Base-by-base conservation (phyloP, 2,329 filamentous ascomycete genomes). In the Fusarium heterosporum region DNA sequence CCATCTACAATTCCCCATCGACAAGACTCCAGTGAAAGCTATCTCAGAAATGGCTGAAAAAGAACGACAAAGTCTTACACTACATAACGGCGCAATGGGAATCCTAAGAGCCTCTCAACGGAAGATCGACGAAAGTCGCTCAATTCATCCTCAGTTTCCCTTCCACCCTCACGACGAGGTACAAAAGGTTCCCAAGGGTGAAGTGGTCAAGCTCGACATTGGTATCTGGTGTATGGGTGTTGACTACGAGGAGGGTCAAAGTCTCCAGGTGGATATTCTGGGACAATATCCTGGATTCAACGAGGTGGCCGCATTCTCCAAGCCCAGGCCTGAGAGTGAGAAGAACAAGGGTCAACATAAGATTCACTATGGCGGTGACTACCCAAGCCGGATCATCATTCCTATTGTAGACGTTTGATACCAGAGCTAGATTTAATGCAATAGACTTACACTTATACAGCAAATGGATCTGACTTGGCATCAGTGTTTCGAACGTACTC, bases 401-500 rank as follows among this genome's bases (percentile, higher is more conserved):
- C 69, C 69, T 3, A 61, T 72, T 34, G 39, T 67, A 16, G 52
- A 48, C 7, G 8, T 50, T 22, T 59, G n/a, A 14, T 17, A 32
- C 2, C 6, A 17, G 1, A 19, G 7, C 9, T 19, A 19, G 14
- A 12, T n/a, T 30, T 8, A 11, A 8, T 6, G 4, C 11, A 6
- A 45, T 46, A 30, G 3, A 36, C 6, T 2, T 25, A 6, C 13
- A 8, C 10, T 50, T 16, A 63, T 7, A 51, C 16, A 6, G 84
- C 83, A 79, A 88, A 90, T 0, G 85, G 84, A 76, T 90, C 88
- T 17, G 78, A 71, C 4, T 66, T 75, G 3, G 82, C 52, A 66
- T 90, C 83, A 7, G 52, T 73, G 43, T 85, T 83, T 40, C 87
- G 82, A 13, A 82, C 81, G 76, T 90, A 90, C 77, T 91, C 89